These are phyloP conservation scores for Cordyceps javanica DNA, from an alignment of 2,329 filamentous ascomycete species.

Conservation along the genomic window DNA sequence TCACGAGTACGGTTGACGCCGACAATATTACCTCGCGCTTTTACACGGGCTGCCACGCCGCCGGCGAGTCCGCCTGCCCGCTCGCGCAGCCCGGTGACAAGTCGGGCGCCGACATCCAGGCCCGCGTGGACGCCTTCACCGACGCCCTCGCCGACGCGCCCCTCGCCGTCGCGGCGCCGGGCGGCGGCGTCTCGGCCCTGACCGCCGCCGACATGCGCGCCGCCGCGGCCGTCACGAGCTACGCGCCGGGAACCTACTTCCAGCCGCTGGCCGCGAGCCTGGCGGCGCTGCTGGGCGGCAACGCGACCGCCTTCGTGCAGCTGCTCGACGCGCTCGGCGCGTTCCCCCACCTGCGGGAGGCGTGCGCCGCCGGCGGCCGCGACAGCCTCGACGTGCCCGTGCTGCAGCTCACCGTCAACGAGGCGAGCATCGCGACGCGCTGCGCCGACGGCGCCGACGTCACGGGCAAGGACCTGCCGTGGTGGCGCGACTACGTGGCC, in stretches of 20 bases:
- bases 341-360: conserved; percentile 13
- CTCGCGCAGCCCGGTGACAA: conserved; percentile 20
- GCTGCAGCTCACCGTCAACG: conserved; percentile 16
- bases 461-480: neutral
- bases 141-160: conserved; percentile 19
- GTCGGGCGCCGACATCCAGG: conserved; percentile 19
- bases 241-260: conserved; percentile 19
- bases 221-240: conserved; percentile 21
- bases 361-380: neutral
- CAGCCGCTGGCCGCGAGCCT: conserved; percentile 16
- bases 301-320: conserved; percentile 20
- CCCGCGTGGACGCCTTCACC: conserved; percentile 23
- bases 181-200: conserved; percentile 17
- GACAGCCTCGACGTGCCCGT: neutral
- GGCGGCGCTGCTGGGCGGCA: conserved; percentile 22
- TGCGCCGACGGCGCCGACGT: conserved; percentile 15
- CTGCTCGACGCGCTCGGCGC: conserved; percentile 18
- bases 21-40: conserved; percentile 23
- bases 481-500: conserved; percentile 13
- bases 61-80: conserved; percentile 18
- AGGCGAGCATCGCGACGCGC: conserved; percentile 13
- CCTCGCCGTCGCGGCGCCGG: conserved; percentile 16
- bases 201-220: conserved; percentile 21
- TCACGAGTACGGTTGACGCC: conserved; percentile 25
- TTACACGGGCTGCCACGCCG: conserved; percentile 24